Evolutionary conservation across 495 filamentous ascomycete species (phyloP).

Genomic region (Schizothecium vesticola): DNA sequence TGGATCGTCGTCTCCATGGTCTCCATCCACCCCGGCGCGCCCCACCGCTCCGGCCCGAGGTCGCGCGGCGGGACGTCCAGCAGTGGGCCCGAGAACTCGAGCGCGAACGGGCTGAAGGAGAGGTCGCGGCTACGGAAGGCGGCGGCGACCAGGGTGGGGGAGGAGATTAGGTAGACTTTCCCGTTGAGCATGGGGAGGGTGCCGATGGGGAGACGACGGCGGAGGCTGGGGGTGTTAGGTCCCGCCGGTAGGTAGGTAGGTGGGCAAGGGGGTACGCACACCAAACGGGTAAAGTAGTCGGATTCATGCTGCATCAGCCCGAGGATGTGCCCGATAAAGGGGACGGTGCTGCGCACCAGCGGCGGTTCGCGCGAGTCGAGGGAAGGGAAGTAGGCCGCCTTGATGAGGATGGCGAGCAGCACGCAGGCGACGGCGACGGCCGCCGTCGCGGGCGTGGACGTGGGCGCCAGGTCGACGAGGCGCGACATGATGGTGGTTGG

Average conservation of each 20-base stretch:
- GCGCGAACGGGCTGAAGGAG: constrained; percentile 11
- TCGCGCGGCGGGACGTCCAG: not conserved
- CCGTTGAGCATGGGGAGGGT: constrained; percentile 31
- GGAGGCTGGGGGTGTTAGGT: constrained; percentile 17
- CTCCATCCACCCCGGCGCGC: constrained; percentile 3
- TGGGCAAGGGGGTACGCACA: no score
- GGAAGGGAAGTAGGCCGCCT: constrained; percentile 7
- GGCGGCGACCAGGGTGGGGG: constrained; percentile 10
- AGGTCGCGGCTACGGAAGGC: constrained; percentile 11
- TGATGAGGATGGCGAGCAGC: constrained; percentile 10
- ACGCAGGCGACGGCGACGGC: constrained; percentile 16
- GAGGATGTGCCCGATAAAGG: constrained; percentile 21
- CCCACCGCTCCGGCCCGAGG: not conserved
- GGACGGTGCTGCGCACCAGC: constrained; percentile 11
- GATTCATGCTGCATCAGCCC: constrained; percentile 3
- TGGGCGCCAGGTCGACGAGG: not conserved
- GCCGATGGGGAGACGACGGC: constrained; percentile 27
- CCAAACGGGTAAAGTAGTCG: constrained; percentile 12
- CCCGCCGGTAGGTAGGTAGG: no score
- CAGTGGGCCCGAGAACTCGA: constrained; percentile 3
- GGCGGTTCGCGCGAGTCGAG: constrained; percentile 22
- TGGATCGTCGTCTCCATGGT: not conserved
- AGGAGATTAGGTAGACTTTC: constrained; percentile 20
- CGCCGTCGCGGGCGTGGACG: not conserved
- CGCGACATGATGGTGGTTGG: not conserved